Conservation (phyloP, 768 basidiomycete genomes). For the Termitomyces sp. region DNA sequence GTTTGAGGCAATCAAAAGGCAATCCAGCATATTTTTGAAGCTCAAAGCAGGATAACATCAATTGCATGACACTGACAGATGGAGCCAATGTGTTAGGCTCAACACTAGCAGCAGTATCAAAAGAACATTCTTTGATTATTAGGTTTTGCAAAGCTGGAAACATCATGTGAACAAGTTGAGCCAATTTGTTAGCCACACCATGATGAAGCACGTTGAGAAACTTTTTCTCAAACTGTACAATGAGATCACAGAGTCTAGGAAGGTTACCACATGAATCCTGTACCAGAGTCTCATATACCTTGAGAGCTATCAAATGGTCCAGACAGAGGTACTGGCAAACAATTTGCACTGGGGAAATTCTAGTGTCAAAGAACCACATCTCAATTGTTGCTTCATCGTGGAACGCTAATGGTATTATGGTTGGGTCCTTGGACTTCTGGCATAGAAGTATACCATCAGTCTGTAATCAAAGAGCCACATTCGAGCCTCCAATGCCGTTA, state of each 20-base stretch:
- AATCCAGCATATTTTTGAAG: not conserved
- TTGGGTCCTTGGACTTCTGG: not conserved
- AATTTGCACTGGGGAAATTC: no score
- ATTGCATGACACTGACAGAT: not conserved
- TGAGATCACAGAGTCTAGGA: not conserved
- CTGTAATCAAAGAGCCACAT: not conserved
- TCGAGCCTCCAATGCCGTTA: not conserved
- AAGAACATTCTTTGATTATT: not conserved
- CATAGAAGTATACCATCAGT: not conserved
- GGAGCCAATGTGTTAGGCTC: not conserved
- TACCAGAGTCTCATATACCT: not conserved
- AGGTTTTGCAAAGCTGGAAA: not conserved
- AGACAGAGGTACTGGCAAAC: not conserved
- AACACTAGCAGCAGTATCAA: not conserved
- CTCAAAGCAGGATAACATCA: not conserved
- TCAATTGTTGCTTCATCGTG: not conserved
- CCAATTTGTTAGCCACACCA: not conserved
- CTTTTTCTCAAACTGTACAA: no score
- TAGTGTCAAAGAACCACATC: rapidly evolving
- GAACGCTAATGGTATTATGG: not conserved
- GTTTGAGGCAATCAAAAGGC: not conserved
- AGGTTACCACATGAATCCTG: not conserved
- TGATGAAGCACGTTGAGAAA: not conserved
- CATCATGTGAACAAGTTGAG: not conserved
- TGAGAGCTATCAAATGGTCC: not conserved